Conservation (phyloP, 2,329 filamentous ascomycete species). For the Penicillium sp. region DNA sequence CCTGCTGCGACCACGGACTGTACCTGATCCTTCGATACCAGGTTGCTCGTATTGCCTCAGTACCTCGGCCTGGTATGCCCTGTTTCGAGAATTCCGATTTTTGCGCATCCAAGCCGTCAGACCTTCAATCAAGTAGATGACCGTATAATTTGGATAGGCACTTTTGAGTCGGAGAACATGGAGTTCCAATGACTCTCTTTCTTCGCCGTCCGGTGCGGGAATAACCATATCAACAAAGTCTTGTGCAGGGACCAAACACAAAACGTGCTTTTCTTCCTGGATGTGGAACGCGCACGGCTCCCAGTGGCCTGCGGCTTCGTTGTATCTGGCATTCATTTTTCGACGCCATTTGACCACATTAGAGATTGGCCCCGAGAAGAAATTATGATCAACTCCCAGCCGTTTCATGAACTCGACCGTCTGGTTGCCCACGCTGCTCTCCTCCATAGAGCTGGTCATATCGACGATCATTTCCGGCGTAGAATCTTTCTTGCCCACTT, state of each 20-base stretch:
- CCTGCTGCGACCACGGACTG: conserved; percentile 24
- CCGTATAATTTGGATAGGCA: conserved; percentile 52
- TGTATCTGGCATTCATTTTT: conserved; percentile 63
- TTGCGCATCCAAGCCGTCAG: conserved; percentile 65
- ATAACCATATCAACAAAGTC: conserved; percentile 64
- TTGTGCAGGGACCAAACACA: conserved; percentile 61
- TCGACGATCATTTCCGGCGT: conserved; percentile 76
- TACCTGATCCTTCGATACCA: conserved; percentile 21
- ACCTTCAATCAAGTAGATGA: conserved; percentile 73
- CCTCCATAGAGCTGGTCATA: conserved; percentile 58
- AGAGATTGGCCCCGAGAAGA: conserved; percentile 41
- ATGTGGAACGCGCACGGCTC: conserved; percentile 56
- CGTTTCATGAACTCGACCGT: conserved; percentile 44
- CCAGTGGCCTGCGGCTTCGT: conserved; percentile 62
- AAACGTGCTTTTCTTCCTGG: conserved; percentile 58
- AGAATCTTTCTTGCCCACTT: conserved; percentile 70
- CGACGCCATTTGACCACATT: conserved; percentile 66
- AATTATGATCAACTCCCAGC: conserved; percentile 42
- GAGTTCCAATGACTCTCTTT: conserved; percentile 54
- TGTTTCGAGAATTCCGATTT: conserved; percentile 65
- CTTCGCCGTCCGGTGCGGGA: conserved; percentile 32
- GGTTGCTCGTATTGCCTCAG: conserved; percentile 46
- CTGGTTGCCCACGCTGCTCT: conserved; percentile 45
- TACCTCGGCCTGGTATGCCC: conserved; percentile 66
- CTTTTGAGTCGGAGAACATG: conserved; percentile 59